Conservation (phyloP, 2,329 filamentous ascomycete species). For the Aureobasidium sp. region DNA sequence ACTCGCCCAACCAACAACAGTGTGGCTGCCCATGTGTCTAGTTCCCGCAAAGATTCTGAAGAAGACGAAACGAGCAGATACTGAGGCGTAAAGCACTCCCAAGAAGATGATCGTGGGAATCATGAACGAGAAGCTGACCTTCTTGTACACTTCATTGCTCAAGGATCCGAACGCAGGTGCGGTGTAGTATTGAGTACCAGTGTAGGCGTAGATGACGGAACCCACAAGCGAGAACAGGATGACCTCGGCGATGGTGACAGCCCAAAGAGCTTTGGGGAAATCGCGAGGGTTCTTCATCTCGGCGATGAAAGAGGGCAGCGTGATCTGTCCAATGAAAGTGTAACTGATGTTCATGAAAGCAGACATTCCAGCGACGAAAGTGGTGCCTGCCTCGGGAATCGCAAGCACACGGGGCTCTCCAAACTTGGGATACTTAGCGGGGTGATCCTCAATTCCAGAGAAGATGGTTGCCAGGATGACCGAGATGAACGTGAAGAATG, state of each 20-base stretch:
- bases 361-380: slow-evolving; percentile 73
- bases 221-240: slow-evolving; percentile 80
- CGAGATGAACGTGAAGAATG: slow-evolving; percentile 82
- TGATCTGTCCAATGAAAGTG: slow-evolving; percentile 94
- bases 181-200: slow-evolving; percentile 81
- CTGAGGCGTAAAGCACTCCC: slow-evolving; percentile 81
- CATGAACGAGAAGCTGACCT: slow-evolving; percentile 90
- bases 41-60: slow-evolving; percentile 79
- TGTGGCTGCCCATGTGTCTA: slow-evolving; percentile 72
- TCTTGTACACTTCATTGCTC: slow-evolving; percentile 66
- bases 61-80: slow-evolving; percentile 84
- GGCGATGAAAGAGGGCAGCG: slow-evolving; percentile 86
- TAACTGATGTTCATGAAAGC: slow-evolving; percentile 95
- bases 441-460: slow-evolving; percentile 65
- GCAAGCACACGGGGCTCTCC: slow-evolving; percentile 62
- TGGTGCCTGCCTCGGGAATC: slow-evolving; percentile 60
- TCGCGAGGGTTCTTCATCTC: slow-evolving; percentile 79
- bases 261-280: slow-evolving; percentile 88
- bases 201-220: slow-evolving; percentile 74
- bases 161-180: slow-evolving; percentile 81
- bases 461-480: slow-evolving; percentile 80
- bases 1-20: slow-evolving; percentile 66
- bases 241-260: slow-evolving; percentile 80
- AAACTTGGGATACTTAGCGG: slow-evolving; percentile 42
- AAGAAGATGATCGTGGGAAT: slow-evolving; percentile 89